phyloP scores from a whole-genome alignment of 75 land plant species.

The Cupressus sempervirens region DNA sequence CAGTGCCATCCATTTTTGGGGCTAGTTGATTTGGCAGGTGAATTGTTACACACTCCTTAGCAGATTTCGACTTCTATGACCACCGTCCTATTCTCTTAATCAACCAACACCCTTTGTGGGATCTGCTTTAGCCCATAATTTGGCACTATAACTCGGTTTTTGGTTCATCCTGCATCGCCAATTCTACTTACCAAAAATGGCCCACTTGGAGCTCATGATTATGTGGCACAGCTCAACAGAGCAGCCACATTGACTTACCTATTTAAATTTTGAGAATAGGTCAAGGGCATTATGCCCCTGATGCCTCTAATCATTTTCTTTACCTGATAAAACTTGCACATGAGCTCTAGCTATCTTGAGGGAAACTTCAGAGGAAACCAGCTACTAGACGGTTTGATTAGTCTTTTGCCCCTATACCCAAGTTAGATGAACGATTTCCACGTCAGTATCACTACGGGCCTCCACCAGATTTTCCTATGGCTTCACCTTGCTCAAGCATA shows the following conservation, averaged over 20 bases:
- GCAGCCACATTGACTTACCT: neutral
- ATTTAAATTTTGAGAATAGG: neutral
- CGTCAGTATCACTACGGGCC: conserved; percentile 12
- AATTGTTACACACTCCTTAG: too few relatives aligned
- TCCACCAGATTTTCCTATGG: conserved; percentile 31
- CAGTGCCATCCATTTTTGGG: too few relatives aligned
- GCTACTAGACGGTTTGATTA: conserved; percentile 48
- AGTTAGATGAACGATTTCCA: conserved; percentile 8
- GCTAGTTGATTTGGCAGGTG: too few relatives aligned
- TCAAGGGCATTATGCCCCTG: neutral
- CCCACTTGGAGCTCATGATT: conserved; percentile 30
- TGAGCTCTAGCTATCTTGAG: conserved; percentile 30
- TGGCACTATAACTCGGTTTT: neutral
- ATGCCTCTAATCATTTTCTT: conserved; percentile 8
- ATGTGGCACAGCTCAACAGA: too few relatives aligned
- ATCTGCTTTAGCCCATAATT: too few relatives aligned
- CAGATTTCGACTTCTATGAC: too few relatives aligned
- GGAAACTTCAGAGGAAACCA: neutral
- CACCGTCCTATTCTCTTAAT: too few relatives aligned
- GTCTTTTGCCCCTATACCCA: conserved; percentile 48
- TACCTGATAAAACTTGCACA: conserved; percentile 21
- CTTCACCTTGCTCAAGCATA: conserved; percentile 22
- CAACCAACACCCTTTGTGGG: too few relatives aligned
- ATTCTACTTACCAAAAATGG: conserved; percentile 27
- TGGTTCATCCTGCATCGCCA: conserved; percentile 20